Evolutionary conservation across 192 early-diverging fungal species (phyloP).

Genomic region (Entomortierella parvispora): DNA sequence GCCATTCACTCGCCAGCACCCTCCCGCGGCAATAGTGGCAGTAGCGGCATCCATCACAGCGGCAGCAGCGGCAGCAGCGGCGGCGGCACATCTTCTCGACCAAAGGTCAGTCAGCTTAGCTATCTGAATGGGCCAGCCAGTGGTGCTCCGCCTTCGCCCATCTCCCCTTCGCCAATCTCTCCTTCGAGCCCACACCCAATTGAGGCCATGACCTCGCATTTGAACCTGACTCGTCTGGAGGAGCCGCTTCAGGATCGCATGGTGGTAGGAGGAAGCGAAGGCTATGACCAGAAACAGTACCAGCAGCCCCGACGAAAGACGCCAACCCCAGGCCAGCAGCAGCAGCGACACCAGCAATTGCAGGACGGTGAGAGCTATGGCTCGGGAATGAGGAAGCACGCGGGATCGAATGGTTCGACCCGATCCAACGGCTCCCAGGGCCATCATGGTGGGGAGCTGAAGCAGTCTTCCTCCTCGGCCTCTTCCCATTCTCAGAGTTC

Average conservation of each 20-base stretch:
- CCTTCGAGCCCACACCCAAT: slow-evolving; percentile 28
- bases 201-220: slow-evolving; percentile 14
- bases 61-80: background rate
- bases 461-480: slow-evolving; percentile 30
- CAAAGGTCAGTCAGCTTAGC: slow-evolving; percentile 32
- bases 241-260: slow-evolving; percentile 37
- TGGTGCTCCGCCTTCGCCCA: slow-evolving; percentile 30
- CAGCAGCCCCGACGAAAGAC: slow-evolving; percentile 38
- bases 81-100: background rate
- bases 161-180: slow-evolving; percentile 44
- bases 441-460: slow-evolving; percentile 12
- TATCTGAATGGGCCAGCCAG: slow-evolving; percentile 21
- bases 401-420: background rate
- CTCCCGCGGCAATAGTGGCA: slow-evolving; percentile 34
- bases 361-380: slow-evolving; percentile 1
- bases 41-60: slow-evolving; percentile 11
- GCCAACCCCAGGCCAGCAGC: slow-evolving; percentile 8
- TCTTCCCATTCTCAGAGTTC: slow-evolving; percentile 25
- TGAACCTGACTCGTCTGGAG: slow-evolving; percentile 26
- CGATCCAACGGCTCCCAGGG: slow-evolving; percentile 8
- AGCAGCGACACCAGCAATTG: slow-evolving; percentile 19
- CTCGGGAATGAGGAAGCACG: background rate
- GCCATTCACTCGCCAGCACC: background rate
- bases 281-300: slow-evolving; percentile 33
- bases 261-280: slow-evolving; percentile 5